Evolutionary conservation across 2,329 filamentous ascomycete species (phyloP).

Genomic region (Blastomyces parvus): DNA sequence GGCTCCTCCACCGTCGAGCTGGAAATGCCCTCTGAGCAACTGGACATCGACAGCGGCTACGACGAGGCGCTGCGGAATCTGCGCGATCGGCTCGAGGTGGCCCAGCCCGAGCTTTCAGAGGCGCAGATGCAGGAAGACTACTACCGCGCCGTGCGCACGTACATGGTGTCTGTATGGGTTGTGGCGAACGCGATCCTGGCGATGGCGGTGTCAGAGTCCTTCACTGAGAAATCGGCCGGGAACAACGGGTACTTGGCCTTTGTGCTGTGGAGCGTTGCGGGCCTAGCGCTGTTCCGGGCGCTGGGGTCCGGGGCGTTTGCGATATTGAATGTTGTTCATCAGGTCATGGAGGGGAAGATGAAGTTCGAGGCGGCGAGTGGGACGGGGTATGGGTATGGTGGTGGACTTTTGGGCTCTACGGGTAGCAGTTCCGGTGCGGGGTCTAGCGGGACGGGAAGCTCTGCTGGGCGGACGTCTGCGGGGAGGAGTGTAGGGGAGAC

Average conservation of each 20-base stretch:
- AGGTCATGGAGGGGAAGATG: conserved; percentile 76
- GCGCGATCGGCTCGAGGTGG: conserved; percentile 80
- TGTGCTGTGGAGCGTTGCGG: conserved; percentile 85
- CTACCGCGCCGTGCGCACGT: conserved; percentile 92
- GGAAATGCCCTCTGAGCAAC: conserved; percentile 95
- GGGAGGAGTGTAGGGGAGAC: conserved; percentile 27
- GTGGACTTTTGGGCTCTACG: conserved; percentile 11
- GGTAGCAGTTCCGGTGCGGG: neutral
- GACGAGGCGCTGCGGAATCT: conserved; percentile 95
- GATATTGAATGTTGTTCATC: conserved; percentile 73
- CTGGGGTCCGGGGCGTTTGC: conserved; percentile 73
- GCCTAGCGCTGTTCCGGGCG: conserved; percentile 77
- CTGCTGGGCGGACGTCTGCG: conserved; percentile 11
- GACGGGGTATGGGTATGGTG: conserved; percentile 11
- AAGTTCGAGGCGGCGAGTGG: conserved; percentile 38
- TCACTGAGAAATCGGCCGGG: conserved; percentile 59
- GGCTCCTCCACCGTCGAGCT: conserved; percentile 75
- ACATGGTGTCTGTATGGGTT: conserved; percentile 97
- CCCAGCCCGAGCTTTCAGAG: conserved; percentile 53
- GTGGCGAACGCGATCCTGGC: conserved; percentile 81
- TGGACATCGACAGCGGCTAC: conserved; percentile 96
- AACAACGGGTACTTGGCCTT: conserved; percentile 87
- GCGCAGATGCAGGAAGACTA: conserved; percentile 93
- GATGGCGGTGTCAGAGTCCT: conserved; percentile 86
- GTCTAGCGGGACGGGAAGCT: conserved; percentile 8